Evolutionary conservation across 2,329 filamentous ascomycete genomes (phyloP), one percentile per base, ranked within the genome.

Genomic region (Huntiella bhutanensis): DNA sequence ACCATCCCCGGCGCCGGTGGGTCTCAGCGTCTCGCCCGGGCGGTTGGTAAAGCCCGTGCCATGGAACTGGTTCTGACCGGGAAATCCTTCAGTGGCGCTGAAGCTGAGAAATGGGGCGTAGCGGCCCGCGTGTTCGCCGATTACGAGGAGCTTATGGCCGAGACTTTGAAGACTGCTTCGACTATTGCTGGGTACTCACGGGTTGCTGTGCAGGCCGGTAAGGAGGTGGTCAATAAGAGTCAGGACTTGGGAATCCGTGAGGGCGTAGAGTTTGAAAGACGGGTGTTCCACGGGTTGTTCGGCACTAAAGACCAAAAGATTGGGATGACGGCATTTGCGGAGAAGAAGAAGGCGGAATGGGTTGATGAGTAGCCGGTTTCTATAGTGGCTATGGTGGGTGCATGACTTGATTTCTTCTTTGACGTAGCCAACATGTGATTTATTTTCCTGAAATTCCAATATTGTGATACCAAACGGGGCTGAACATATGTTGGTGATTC

Each of bases 141-240:
- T 4, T 77, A 88, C 53, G 82, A 93, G 53, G 80, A 81, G 58
- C 69, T 94, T 57, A 77, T 96, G 59, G 77, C 85, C 56, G 83
- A 76, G 47, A 78, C 86, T 2, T 61, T 94, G 51, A 75, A 79
- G 59, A 88, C 85, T 13, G 91, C 91, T 2, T 84, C 82, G 68
- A 87, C 76, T 45, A 95, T 98, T 64, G 87, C 91, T 0, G 67
- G 81, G 1, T 85, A 91, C 63, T 87, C 82, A 45, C 76, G 72
- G 58, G 80, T 98, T n/a, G 82, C 88, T 1, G 76, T 93, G 49
- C 77, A 85, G 65, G 91, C 82, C 8, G 80, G 75, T 48, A 98
- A 98, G 71, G 91, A 98, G 69, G 88, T 91, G n/a, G 88, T 98
- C 47, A 94, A 96, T 62, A 96, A 95, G 77, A 94, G 86, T 62